Evolutionary conservation across 768 basidiomycete species (phyloP), one percentile per base, ranked within the genome.

Genomic region (Strobilomyces echinocephalus): DNA sequence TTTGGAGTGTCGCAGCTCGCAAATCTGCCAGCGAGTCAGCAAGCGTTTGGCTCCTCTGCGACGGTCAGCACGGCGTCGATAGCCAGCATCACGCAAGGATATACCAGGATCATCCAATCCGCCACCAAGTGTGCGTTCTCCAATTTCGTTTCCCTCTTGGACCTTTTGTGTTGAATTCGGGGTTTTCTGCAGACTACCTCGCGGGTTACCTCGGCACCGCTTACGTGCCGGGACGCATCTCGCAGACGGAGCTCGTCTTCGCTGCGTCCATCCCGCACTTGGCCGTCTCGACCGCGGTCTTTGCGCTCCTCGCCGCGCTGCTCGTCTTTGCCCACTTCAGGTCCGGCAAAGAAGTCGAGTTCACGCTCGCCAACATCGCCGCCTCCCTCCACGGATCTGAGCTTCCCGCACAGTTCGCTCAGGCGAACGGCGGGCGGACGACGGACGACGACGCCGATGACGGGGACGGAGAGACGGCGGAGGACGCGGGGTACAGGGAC

Each of bases 151-250:
- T 35, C 4, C 12, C 0, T 12, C 15, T n/a, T 18, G 6, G 2
- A 12, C n/a, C 12, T 28, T 24, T n/a, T 42, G 4, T 35, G n/a
- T 38, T 43, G 9, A 36, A 46, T 8, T 12, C 3, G 24, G 2
- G 14, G 9, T 3, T 15, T 16, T 1, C 28, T 3, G 24, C 11
- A 64, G 63, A 60, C 9, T 64, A 62, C 16, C 54, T 65, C 1
- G 47, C 46, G 1, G 59, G 68, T 18, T 63, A 59, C 38, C 55
- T 69, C 7, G 62, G 68, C 11, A 61, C 55, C 0, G 59, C 69
- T 2, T 61, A 66, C 34, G 69, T 70, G n/a, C 68, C 68, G 2
- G 68, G 63, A n/a, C 60, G 61, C 3, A 34, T 69, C 14, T 62
- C 67, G 0, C 24, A 20, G n/a, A 40, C 55, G 3, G 49, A 61